A percentile compares a stretch with the other conserved stretches of the same genome.
Evolutionary conservation across 2,329 filamentous ascomycete species (phyloP).

Genomic region (Pseudogymnoascus sp.): DNA sequence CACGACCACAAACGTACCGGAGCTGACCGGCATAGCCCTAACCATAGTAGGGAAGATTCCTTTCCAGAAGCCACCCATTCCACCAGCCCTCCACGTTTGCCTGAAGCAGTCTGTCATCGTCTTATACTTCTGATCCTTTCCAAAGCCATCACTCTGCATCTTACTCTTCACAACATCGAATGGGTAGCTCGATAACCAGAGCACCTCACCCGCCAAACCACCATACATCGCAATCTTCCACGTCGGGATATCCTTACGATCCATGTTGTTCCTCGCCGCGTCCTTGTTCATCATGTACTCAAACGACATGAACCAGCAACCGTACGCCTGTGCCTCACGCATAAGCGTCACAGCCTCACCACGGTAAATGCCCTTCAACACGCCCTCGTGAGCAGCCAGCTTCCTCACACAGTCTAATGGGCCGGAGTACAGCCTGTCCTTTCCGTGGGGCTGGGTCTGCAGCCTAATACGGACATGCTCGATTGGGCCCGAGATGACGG

Average conservation of each 20-base stretch:
- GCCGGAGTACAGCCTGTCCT: slow-evolving; percentile 68
- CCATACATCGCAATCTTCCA: slow-evolving; percentile 90
- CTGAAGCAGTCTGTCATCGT: slow-evolving; percentile 85
- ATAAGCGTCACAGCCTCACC: slow-evolving; percentile 78
- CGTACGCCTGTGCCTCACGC: slow-evolving; percentile 91
- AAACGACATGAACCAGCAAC: slow-evolving; percentile 89
- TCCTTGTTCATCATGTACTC: slow-evolving; percentile 95
- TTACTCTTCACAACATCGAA: slow-evolving; percentile 98
- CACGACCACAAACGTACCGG: slow-evolving; percentile 89
- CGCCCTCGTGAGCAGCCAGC: slow-evolving; percentile 59
- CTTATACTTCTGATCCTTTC: slow-evolving; percentile 60
- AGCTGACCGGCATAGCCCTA: slow-evolving; percentile 94
- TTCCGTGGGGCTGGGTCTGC: slow-evolving; percentile 91
- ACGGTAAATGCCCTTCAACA: slow-evolving; percentile 72
- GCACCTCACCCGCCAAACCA: slow-evolving; percentile 83
- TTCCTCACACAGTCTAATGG: slow-evolving; percentile 88
- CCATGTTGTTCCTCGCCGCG: slow-evolving; percentile 66
- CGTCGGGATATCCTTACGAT: slow-evolving; percentile 69
- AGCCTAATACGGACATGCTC: slow-evolving; percentile 95
- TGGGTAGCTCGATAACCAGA: slow-evolving; percentile 91
- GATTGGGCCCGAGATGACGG: slow-evolving; percentile 79
- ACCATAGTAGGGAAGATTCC: slow-evolving; percentile 84
- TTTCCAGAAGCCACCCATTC: slow-evolving; percentile 84
- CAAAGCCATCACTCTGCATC: slow-evolving; percentile 97
- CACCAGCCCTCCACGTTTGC: slow-evolving; percentile 72